Evolutionary conservation across 106 monocot genomes (phyloP).

Genomic region (Dioscorea zingiberensis): DNA sequence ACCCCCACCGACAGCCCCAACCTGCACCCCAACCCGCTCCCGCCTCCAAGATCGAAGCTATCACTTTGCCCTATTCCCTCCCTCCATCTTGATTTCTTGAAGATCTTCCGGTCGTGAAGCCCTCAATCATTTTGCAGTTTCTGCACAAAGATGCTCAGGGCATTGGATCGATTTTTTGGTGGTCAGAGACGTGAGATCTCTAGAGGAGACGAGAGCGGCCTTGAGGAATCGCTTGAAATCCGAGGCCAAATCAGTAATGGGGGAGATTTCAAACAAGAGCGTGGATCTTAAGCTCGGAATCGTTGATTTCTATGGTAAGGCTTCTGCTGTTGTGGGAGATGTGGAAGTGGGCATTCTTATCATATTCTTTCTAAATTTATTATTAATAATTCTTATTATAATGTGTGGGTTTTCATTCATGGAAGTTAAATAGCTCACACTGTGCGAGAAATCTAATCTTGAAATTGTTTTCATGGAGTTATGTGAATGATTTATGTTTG

Average conservation of each 20-base stretch:
- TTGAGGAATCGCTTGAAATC: conserved; percentile 44
- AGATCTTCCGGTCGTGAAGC: no score
- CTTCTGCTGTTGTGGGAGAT: conserved; percentile 69
- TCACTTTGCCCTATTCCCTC: background rate
- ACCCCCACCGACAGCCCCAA: no score
- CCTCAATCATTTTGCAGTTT: no score
- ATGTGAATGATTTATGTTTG: no score
- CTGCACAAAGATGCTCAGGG: no score
- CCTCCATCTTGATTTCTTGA: background rate
- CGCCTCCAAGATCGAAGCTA: conserved; percentile 29
- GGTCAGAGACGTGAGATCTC: conserved; percentile 37
- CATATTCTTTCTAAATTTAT: no score
- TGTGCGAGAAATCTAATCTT: no score
- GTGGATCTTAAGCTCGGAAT: conserved; percentile 39
- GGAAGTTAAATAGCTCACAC: no score
- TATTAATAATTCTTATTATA: no score
- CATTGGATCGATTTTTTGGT: conserved; percentile 54
- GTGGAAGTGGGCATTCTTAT: no score
- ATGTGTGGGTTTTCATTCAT: no score
- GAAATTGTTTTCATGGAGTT: no score
- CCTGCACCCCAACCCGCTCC: conserved; percentile 22
- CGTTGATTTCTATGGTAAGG: conserved; percentile 70
- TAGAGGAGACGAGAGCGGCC: conserved; percentile 34
- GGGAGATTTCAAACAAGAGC: conserved; percentile 22
- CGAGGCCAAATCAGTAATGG: conserved; percentile 25